Percentiles rank a stretch among this genome's conserved stretches.
phyloP scores from a whole-genome alignment of 768 basidiomycete species.

The Trametes elegans region DNA sequence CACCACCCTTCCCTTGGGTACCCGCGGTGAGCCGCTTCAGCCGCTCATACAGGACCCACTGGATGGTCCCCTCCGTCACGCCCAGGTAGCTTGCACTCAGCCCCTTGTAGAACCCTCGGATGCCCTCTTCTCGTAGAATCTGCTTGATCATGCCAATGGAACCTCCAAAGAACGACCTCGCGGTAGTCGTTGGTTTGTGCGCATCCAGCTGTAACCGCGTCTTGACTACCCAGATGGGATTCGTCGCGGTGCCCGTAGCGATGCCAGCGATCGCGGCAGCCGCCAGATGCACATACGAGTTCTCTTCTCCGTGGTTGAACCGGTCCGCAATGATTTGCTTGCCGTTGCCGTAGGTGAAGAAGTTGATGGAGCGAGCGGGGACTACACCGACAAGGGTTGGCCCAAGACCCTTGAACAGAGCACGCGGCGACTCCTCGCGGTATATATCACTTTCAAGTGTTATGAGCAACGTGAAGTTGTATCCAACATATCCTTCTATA shows the following conservation, averaged over 20 bases:
- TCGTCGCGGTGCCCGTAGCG: constrained; percentile 85
- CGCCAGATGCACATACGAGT: constrained; percentile 77
- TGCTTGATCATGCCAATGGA: constrained; percentile 62
- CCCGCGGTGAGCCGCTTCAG: constrained; percentile 68
- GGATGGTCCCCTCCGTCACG: constrained; percentile 93
- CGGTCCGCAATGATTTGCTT: constrained; percentile 84
- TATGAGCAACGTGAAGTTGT: neutral
- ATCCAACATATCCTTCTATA: neutral
- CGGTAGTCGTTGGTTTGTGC: neutral
- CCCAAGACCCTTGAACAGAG: constrained; percentile 92
- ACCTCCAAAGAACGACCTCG: constrained; percentile 42
- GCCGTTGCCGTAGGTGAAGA: constrained; percentile 96
- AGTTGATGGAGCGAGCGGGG: constrained; percentile 95
- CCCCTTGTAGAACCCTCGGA: constrained; percentile 92
- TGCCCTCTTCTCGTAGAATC: constrained; percentile 79
- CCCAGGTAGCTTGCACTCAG: constrained; percentile 93
- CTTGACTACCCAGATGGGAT: constrained; percentile 99
- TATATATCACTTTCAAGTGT: constrained; percentile 88
- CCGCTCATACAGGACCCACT: constrained; percentile 96
- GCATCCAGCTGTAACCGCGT: constrained; percentile 79
- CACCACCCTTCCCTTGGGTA: constrained; percentile 54
- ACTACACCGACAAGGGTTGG: constrained; percentile 94
- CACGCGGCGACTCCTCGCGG: constrained; percentile 80
- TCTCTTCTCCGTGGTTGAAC: constrained; percentile 81
- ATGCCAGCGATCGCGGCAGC: constrained; percentile 89